Percentiles rank a stretch among this genome's conserved stretches.
Evolutionary conservation across 306 rosid species (phyloP).

Genomic region (Rosa multiflora): DNA sequence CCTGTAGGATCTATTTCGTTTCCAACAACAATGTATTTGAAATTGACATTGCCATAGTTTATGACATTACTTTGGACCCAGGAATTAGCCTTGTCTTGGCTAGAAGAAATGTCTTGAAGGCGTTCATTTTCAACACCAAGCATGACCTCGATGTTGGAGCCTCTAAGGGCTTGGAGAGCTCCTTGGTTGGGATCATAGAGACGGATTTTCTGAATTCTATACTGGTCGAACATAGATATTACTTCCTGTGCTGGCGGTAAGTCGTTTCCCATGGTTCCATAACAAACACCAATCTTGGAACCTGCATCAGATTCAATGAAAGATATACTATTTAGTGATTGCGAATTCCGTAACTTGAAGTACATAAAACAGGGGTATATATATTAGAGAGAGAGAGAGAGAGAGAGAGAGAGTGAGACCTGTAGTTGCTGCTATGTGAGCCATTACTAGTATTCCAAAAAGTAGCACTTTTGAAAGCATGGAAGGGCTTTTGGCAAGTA

Average conservation of each 20-base stretch:
- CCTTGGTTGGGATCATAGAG: conserved; percentile 34
- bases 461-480: not conserved
- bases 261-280: conserved; percentile 43
- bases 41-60: conserved; percentile 34
- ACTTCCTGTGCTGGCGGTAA: conserved; percentile 46
- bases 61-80: conserved; percentile 46
- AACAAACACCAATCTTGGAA: conserved; percentile 54
- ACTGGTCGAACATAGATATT: conserved; percentile 27
- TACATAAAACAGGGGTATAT: no score
- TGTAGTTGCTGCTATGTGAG: not conserved
- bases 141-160: conserved; percentile 36
- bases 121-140: not conserved
- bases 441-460: conserved; percentile 3
- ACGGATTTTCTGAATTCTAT: conserved; percentile 39
- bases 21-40: conserved; percentile 54
- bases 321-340: not conserved
- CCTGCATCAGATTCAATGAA: conserved; percentile 13
- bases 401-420: not conserved
- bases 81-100: not conserved
- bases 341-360: not conserved
- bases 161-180: conserved; percentile 48
- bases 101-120: conserved; percentile 8
- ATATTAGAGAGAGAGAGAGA: no score
- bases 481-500: conserved; percentile 7
- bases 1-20: conserved; percentile 41